Conservation (phyloP, 805 yeast genomes). For the Saturnispora quitensis region DNA sequence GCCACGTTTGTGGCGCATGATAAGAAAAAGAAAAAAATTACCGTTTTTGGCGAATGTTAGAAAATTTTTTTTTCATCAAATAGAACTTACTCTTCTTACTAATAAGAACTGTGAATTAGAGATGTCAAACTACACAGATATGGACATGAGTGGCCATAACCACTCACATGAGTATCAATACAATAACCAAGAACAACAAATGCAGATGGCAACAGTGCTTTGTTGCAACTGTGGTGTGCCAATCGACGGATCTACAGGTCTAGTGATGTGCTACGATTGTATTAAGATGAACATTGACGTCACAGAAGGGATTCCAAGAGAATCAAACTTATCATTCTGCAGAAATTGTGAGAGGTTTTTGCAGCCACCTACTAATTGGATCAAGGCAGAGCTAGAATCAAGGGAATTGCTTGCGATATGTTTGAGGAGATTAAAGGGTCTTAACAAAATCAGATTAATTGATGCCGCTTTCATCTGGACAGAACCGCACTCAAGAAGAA, state of each 20-base stretch:
- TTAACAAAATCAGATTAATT: conserved; percentile 73
- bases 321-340: conserved; percentile 87
- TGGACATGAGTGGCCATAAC: conserved; percentile 23
- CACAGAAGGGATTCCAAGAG: conserved; percentile 90
- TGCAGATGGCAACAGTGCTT: conserved; percentile 63
- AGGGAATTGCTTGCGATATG: conserved; percentile 89
- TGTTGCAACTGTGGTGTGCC: conserved; percentile 99
- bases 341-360: conserved; percentile 94
- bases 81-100: conserved; percentile 14
- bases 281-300: conserved; percentile 88
- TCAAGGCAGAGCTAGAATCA: conserved; percentile 81
- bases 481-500: conserved; percentile 96
- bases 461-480: conserved; percentile 98
- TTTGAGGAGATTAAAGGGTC: conserved; percentile 78
- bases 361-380: conserved; percentile 94
- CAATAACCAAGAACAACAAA: conserved; percentile 17
- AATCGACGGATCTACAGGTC: conserved; percentile 88
- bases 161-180: conserved; percentile 16
- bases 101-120: conserved; percentile 22
- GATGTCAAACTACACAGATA: conserved; percentile 43
- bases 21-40: neutral
- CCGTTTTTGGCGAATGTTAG: neutral
- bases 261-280: conserved; percentile 97
- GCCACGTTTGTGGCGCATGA: neutral
- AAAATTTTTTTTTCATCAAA: conserved; percentile 1